These are phyloP conservation scores for Cenococcum geophilum DNA, from an alignment of 495 filamentous ascomycete species.

Conservation along the genomic window DNA sequence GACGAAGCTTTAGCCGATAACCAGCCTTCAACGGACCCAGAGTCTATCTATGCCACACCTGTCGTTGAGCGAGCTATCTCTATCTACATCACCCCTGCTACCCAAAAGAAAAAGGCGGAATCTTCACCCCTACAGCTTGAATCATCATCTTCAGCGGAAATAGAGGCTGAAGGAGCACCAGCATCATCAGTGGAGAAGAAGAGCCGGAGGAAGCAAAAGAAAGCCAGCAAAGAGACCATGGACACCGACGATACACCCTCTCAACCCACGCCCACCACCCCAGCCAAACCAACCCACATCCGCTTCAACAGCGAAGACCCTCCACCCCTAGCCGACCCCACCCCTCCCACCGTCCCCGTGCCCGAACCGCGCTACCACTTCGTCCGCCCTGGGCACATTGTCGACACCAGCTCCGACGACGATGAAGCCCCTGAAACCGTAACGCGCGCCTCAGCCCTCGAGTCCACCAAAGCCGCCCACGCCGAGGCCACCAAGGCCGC, in stretches of 20 bases:
- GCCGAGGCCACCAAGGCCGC: constrained; percentile 23
- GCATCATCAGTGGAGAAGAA: not conserved
- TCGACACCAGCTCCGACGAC: constrained; percentile 37
- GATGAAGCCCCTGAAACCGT: constrained; percentile 52
- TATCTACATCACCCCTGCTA: constrained; percentile 13
- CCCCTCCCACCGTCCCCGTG: no score
- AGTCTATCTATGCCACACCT: not conserved
- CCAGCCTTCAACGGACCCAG: not conserved
- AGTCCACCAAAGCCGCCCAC: constrained; percentile 21
- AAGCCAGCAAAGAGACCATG: not conserved
- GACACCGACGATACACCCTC: not conserved
- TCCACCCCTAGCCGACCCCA: constrained; percentile 30
- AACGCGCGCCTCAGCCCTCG: constrained; percentile 26
- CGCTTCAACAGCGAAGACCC: constrained; percentile 46
- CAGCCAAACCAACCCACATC: constrained; percentile 20
- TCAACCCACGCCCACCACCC: not conserved
- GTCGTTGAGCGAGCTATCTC: not conserved
- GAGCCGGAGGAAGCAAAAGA: not conserved
- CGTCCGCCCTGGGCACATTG: not conserved
- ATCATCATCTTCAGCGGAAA: not conserved
- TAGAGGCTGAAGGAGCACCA: not conserved
- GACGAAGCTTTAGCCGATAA: not conserved
- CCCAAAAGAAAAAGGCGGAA: not conserved
- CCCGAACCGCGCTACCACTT: not conserved
- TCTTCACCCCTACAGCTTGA: constrained; percentile 3